Percentiles rank a stretch among this genome's conserved stretches.
Conservation (phyloP, 441 rosid genomes). For the Croton laevigatus region DNA sequence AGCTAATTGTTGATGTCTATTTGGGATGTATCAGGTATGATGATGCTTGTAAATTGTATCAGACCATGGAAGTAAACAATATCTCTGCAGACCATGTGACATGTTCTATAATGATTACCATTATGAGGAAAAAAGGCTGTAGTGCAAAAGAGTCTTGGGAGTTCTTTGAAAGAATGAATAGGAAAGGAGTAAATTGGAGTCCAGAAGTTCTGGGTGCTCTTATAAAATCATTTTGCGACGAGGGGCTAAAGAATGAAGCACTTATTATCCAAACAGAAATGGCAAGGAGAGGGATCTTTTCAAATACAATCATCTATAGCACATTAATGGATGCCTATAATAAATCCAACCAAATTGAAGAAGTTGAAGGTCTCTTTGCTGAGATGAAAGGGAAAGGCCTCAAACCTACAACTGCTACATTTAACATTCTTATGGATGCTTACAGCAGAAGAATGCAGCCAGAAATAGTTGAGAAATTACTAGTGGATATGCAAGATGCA, state of each 20-base stretch:
- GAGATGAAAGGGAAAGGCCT: constrained; percentile 71
- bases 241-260: constrained; percentile 77
- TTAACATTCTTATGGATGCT: constrained; percentile 77
- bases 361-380: constrained; percentile 76
- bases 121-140: constrained; percentile 61
- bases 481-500: constrained; percentile 59
- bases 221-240: constrained; percentile 77
- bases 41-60: constrained; percentile 69
- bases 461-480: constrained; percentile 60
- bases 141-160: constrained; percentile 81
- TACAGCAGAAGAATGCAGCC: constrained; percentile 93
- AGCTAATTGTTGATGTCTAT: constrained; percentile 12
- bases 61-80: constrained; percentile 60
- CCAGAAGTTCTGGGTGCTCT: constrained; percentile 64
- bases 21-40: constrained; percentile 43
- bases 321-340: constrained; percentile 78
- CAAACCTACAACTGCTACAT: constrained; percentile 54
- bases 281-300: constrained; percentile 72
- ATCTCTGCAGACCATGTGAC: constrained; percentile 68
- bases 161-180: constrained; percentile 65
- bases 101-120: constrained; percentile 64
- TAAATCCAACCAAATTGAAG: constrained; percentile 70
- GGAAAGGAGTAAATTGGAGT: constrained; percentile 75
- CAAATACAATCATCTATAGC: constrained; percentile 64
- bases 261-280: constrained; percentile 74